Conservation (phyloP, 495 filamentous ascomycete genomes). For the Annulohypoxylon bovei region DNA sequence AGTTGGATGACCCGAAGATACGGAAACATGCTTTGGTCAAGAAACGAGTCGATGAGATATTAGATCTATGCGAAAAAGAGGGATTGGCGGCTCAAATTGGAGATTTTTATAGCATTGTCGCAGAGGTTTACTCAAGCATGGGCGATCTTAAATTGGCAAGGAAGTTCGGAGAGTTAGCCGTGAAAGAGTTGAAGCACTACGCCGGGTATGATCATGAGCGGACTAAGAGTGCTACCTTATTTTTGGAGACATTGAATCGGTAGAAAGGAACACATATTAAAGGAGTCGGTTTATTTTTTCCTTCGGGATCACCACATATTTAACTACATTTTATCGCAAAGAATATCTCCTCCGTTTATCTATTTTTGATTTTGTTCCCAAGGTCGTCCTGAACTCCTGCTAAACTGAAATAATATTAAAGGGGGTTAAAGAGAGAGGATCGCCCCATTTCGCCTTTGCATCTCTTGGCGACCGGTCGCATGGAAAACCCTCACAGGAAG, state of each 20-base stretch:
- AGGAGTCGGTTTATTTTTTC: no score
- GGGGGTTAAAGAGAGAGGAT: background rate
- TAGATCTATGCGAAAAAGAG: constrained; percentile 45
- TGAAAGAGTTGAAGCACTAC: constrained; percentile 40
- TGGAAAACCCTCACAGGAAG: background rate
- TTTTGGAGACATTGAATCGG: constrained; percentile 29
- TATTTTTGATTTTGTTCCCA: background rate
- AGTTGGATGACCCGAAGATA: constrained; percentile 36
- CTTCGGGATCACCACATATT: background rate
- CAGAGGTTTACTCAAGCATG: constrained; percentile 39
- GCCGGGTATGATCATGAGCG: constrained; percentile 42
- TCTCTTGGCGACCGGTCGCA: constrained; percentile 10
- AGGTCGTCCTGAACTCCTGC: background rate
- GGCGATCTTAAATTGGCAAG: constrained; percentile 38
- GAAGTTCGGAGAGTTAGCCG: constrained; percentile 39
- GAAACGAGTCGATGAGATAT: constrained; percentile 37
- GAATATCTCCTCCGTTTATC: background rate
- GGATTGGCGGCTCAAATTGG: constrained; percentile 46
- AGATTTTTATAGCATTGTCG: constrained; percentile 47
- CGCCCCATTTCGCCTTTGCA: background rate
- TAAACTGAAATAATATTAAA: background rate
- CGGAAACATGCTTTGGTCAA: constrained; percentile 32
- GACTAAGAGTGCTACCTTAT: constrained; percentile 15
- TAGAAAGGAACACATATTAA: background rate
- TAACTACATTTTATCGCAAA: background rate